Conservation (phyloP, 345 rosid genomes). For the Populus tremula region DNA sequence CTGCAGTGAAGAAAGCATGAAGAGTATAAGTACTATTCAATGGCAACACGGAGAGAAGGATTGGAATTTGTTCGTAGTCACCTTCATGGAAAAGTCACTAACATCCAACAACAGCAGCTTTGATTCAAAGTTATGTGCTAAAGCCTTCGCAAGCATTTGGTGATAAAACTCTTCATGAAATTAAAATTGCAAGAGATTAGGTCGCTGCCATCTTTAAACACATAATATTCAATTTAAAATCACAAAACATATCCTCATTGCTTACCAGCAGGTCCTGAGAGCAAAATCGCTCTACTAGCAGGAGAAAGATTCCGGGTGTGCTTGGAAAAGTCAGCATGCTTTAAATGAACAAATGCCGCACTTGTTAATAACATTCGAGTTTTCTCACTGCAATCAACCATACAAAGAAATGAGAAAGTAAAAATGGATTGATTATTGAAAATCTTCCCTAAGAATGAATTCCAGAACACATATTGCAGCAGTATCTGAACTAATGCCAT, state of each 20-base stretch:
- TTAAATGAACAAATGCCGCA: constrained; percentile 80
- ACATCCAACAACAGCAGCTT: constrained; percentile 79
- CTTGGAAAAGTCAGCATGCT: constrained; percentile 72
- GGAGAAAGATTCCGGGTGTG: constrained; percentile 91
- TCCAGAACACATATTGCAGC: not conserved
- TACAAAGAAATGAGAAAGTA: constrained; percentile 10
- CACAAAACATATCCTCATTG: constrained; percentile 5
- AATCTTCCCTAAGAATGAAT: not conserved
- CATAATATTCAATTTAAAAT: not conserved
- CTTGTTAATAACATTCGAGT: constrained; percentile 67
- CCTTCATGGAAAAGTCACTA: constrained; percentile 78
- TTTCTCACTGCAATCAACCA: constrained; percentile 55
- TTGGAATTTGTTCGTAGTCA: constrained; percentile 13
- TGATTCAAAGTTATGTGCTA: constrained; percentile 74
- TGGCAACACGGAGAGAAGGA: not conserved
- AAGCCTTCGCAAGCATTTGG: constrained; percentile 93
- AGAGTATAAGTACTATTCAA: constrained; percentile 14
- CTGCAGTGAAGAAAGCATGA: constrained; percentile 40
- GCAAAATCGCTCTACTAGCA: constrained; percentile 82
- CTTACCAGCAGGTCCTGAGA: constrained; percentile 90
- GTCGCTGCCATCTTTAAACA: not conserved
- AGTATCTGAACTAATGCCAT: not conserved
- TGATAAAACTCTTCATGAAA: constrained; percentile 66
- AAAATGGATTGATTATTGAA: not conserved
- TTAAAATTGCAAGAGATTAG: constrained; percentile 20